These are phyloP conservation scores for Aspergillus ustus DNA, from an alignment of 2,329 filamentous ascomycete species.

Conservation along the genomic window DNA sequence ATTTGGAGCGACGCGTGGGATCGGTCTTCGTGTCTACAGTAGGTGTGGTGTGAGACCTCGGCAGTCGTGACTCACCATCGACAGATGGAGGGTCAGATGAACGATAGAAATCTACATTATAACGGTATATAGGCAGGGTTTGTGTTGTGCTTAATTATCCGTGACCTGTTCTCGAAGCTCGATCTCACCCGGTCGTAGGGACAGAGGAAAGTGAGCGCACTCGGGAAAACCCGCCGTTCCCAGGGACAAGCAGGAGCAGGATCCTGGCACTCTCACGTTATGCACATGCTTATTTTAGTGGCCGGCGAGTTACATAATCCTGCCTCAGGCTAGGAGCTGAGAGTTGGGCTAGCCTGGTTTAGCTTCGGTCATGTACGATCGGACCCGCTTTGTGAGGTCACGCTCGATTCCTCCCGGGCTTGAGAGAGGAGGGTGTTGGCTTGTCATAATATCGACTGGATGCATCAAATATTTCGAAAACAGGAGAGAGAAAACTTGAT, in stretches of 20 bases:
- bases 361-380: not conserved
- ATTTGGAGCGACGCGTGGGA: no score
- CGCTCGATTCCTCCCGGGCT: not conserved
- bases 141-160: not conserved
- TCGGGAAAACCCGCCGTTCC: conserved; percentile 13
- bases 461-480: not conserved
- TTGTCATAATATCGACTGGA: not conserved
- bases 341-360: not conserved
- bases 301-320: not conserved
- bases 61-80: not conserved
- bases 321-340: not conserved
- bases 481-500: not conserved
- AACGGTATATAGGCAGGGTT: not conserved
- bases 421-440: not conserved
- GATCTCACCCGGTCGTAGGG: not conserved
- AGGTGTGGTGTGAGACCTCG: no score
- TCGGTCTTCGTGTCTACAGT: not conserved
- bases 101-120: not conserved
- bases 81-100: not conserved
- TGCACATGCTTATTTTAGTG: not conserved
- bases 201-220: not conserved
- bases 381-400: conserved; percentile 6
- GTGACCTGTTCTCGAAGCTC: not conserved
- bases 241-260: not conserved
- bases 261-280: not conserved